Evolutionary conservation across 1,284 basidiomycete genomes (phyloP), one percentile per base, ranked within the genome.

Genomic region (Cutaneotrichosporon dermatis): DNA sequence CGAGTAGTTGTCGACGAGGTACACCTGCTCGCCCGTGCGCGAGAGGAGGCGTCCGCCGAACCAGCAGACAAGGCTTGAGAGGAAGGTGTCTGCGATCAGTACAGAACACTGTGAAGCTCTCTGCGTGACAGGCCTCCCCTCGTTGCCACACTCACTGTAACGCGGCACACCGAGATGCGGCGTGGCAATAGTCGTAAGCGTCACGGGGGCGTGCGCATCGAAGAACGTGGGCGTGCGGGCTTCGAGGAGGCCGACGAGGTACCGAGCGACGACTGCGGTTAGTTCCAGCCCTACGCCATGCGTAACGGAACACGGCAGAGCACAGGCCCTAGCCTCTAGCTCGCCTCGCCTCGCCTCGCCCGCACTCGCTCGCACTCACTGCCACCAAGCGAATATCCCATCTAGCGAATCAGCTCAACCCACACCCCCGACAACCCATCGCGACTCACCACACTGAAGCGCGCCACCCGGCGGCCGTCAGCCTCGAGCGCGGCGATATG

Each of bases 1-100:
- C 0, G 85, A 84, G 83, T 88, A 94, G 60, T 82, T 83, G 75
- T 95, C 92, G 0, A 80, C 81, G 48, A 83, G 84, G 70, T 85
- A 89, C 57, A 92, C 85, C 67, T 92, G 90, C 66, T 89, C 84
- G 6, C 92, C 92, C 0, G 92, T 90, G 50, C 92, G 80, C 4
- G 88, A 89, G n/a, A 95, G 79, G 12, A 93, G 74, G 51, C 81
- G 83, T 0, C 89, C 85, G 0, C 89, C 92, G 5, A 94, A 73
- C 54, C 76, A 83, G 2, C 81, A 71, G n/a, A 83, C 74, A 0
- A 86, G 58, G 0, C 80, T 79, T 0, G 88, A 89, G 45, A 88
- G 74, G 40, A 88, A 76, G 1, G 86, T 72, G 55, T 70, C 73
- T 75, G 57, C 9, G 6, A 48, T 57, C 40, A 59, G 59, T 6